Conservation (phyloP, 2,329 filamentous ascomycete species). For the Pyricularia pennisetigena region DNA sequence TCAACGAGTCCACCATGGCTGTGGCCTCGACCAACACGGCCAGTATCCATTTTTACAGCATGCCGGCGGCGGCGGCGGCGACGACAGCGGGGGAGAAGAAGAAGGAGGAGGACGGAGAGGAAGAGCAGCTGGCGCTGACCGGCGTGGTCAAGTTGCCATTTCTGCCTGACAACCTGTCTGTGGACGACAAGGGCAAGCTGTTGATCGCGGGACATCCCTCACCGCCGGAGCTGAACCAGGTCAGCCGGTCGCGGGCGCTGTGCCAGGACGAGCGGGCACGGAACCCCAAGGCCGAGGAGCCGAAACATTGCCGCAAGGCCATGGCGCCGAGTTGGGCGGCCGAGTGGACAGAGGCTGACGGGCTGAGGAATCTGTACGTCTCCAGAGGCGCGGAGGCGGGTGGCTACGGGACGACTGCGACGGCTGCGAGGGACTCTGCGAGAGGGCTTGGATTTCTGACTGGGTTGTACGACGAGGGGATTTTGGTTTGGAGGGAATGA, state of each 20-base stretch:
- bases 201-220: conserved; percentile 30
- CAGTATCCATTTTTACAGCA: conserved; percentile 20
- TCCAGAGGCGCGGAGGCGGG: not conserved
- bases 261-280: conserved; percentile 21
- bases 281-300: not conserved
- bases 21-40: conserved; percentile 23
- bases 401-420: not conserved
- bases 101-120: not conserved
- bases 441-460: not conserved
- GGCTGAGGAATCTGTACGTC: conserved; percentile 1
- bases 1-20: conserved; percentile 27
- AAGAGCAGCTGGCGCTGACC: conserved; percentile 2
- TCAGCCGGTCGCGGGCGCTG: conserved; percentile 19
- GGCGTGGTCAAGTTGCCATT: conserved; percentile 21
- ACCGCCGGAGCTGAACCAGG: conserved; percentile 20
- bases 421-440: not conserved
- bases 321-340: conserved; percentile 13
- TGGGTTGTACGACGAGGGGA: not conserved
- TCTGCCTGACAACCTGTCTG: conserved; percentile 28
- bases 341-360: conserved; percentile 3
- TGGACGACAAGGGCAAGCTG: conserved; percentile 19
- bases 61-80: conserved; percentile 7
- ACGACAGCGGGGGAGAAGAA: not conserved
- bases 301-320: not conserved
- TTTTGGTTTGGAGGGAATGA: conserved; percentile 1